These are phyloP conservation scores for Fusarium dimerum DNA, from an alignment of 2,329 filamentous ascomycete genomes.

Conservation along the genomic window DNA sequence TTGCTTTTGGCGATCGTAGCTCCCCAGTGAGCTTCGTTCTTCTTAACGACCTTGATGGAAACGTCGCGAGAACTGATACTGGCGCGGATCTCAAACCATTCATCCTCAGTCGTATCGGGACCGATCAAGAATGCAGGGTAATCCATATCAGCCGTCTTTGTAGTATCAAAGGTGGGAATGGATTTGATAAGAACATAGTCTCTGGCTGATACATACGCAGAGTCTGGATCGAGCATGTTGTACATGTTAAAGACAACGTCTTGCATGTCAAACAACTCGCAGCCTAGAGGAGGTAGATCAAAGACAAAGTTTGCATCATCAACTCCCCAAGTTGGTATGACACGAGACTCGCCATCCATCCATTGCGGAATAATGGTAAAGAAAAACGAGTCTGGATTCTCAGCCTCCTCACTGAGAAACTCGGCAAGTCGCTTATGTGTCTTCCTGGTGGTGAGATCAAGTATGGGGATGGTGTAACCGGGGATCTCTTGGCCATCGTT, in stretches of 20 bases:
- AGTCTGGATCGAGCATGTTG: background rate
- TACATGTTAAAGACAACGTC: background rate
- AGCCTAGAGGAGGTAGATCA: background rate
- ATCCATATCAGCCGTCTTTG: conserved; percentile 1
- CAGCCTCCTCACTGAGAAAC: background rate
- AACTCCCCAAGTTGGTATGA: background rate
- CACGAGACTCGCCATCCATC: background rate
- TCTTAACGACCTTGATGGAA: conserved; percentile 7
- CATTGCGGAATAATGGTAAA: background rate
- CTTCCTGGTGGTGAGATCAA: background rate
- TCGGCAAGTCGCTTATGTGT: background rate
- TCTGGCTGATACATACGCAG: background rate
- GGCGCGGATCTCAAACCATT: conserved; percentile 27
- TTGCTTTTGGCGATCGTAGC: conserved; percentile 13
- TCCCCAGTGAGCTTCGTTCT: conserved; percentile 17
- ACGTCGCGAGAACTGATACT: conserved; percentile 17
- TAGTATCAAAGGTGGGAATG: background rate
- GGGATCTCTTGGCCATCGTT: background rate
- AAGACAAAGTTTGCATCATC: background rate
- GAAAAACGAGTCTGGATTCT: background rate
- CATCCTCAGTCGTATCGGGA: conserved; percentile 12
- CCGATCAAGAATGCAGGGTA: conserved; percentile 18
- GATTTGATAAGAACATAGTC: conserved; percentile 20
- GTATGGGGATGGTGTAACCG: background rate
- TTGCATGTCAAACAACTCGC: background rate